phyloP scores from a whole-genome alignment of 768 basidiomycete species.

The Favolaschia claudopus region DNA sequence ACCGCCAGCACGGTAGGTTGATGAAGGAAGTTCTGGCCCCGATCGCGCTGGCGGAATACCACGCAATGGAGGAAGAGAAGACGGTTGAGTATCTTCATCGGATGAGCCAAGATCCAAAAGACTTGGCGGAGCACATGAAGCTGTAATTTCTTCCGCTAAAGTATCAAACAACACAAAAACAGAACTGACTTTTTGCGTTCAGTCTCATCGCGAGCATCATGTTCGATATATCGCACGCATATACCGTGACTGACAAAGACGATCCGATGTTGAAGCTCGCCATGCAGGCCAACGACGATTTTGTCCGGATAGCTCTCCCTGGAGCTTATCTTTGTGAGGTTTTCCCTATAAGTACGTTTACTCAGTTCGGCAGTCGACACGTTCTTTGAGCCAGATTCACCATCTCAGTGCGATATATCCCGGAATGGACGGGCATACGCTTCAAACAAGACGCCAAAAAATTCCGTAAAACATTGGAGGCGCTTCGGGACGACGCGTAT shows the following conservation, averaged over 20 bases:
- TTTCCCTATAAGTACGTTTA: not conserved
- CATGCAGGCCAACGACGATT: slow-evolving; percentile 13
- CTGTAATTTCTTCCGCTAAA: not conserved
- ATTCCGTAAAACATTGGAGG: not conserved
- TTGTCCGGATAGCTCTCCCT: slow-evolving; percentile 1
- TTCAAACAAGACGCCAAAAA: slow-evolving; percentile 2
- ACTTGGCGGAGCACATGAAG: not conserved
- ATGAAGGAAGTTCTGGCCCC: not conserved
- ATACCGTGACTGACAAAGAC: slow-evolving; percentile 7
- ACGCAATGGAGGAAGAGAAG: not conserved
- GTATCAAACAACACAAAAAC: no score
- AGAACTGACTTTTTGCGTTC: not conserved
- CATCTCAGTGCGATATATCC: slow-evolving; percentile 3
- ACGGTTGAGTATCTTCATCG: not conserved
- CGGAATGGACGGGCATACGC: not conserved
- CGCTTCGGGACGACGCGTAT: not conserved
- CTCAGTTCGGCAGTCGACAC: not conserved
- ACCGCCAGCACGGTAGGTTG: slow-evolving; percentile 1
- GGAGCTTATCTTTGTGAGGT: slow-evolving; percentile 5
- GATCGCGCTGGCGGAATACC: not conserved
- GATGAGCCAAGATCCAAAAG: not conserved
- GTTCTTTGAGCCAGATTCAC: not conserved
- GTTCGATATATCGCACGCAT: slow-evolving; percentile 23
- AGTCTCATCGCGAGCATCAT: slow-evolving; percentile 15
- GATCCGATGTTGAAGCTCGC: slow-evolving; percentile 20